Percentiles rank a stretch among this genome's conserved stretches.
phyloP scores from a whole-genome alignment of 371 early-diverging fungal genomes.

The Rhizopus arrhizus region DNA sequence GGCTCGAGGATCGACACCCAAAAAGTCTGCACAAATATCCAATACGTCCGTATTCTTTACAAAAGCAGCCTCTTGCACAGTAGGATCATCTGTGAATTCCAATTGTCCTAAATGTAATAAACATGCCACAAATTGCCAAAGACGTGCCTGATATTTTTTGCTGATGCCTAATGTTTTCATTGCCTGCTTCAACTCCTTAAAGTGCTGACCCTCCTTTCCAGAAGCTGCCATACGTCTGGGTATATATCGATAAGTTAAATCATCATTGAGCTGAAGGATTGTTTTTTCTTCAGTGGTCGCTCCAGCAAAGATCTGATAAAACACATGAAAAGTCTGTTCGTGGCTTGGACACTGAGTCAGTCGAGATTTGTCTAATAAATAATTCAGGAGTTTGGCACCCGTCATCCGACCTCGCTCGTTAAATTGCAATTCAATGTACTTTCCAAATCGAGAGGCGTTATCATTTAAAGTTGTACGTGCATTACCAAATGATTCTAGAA shows the following conservation, averaged over 20 bases:
- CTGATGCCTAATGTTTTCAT: slow-evolving; percentile 80
- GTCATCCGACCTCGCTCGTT: slow-evolving; percentile 84
- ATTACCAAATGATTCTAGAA: slow-evolving; percentile 91
- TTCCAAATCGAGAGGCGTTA: slow-evolving; percentile 91
- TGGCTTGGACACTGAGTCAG: slow-evolving; percentile 58
- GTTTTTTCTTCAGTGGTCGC: slow-evolving; percentile 41
- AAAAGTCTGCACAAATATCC: slow-evolving; percentile 78
- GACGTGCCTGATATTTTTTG: slow-evolving; percentile 73
- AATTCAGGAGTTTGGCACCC: slow-evolving; percentile 89
- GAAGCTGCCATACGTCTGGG: slow-evolving; percentile 29
- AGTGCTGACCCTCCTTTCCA: slow-evolving; percentile 40
- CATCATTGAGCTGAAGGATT: slow-evolving; percentile 38
- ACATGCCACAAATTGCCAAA: slow-evolving; percentile 82
- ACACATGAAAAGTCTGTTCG: slow-evolving; percentile 92
- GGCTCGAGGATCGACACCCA: slow-evolving; percentile 80
- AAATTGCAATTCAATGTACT: slow-evolving; percentile 91
- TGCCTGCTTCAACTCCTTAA: slow-evolving; percentile 67
- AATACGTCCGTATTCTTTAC: slow-evolving; percentile 73
- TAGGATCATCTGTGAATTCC: slow-evolving; percentile 66
- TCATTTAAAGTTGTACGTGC: slow-evolving; percentile 46
- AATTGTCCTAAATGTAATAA: slow-evolving; percentile 87
- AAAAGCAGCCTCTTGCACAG: slow-evolving; percentile 67
- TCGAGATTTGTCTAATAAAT: slow-evolving; percentile 87
- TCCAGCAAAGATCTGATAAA: slow-evolving; percentile 80
- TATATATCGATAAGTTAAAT: slow-evolving; percentile 35